Base-by-base conservation (phyloP, 164 flowering plant genomes). In the Cinnamomum chago region DNA sequence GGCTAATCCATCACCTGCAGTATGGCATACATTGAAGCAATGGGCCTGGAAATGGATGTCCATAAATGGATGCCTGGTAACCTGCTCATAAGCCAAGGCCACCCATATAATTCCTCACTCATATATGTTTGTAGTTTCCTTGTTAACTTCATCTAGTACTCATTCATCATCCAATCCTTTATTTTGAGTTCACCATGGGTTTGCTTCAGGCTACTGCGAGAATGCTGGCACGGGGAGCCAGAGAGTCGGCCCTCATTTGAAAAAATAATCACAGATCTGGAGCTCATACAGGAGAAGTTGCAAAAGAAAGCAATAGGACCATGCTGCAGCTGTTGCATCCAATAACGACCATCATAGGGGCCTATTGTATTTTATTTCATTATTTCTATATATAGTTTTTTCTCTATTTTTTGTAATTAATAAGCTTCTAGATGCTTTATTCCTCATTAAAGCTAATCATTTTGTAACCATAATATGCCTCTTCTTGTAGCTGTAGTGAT, bases 221-320 rank as follows among this genome's bases (percentile, higher is more conserved):
- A 82, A 18, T 88, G 88, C 82, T 88, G 90, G 90, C 90, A 88
- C 77, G 81, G 77, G 84, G 81, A 81, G 69, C 88, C 87, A 3
- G 89, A 86, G 25, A 62, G 72, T 58, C 80, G 88, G 12, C 90
- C 86, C 1, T 76, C 89, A 68, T 88, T 86, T 67, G 86, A 83
- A 80, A 80, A 76, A 52, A 88, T 88, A 74, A 86, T 88, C 25
- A 64, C 47, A 10, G 40, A 76, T 58, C 78, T 88, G 55, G 90
- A 86, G 80, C 0, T 5, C 12, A 84, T 86, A 67, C 85, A 84
- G 75, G 85, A 79, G 78, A 71, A 24, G 10, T 30, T 82, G 73
- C 52, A 73, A 33, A 55, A 82, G n/a, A 78, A 78, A 62, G 47
- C 66, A 5, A 25, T 1, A 13, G 74, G 25, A 60, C 22, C 65